A percentile compares a stretch with the other conserved stretches of the same genome.
These are phyloP conservation scores for Musa acuminata DNA, from an alignment of 176 grass and related monocot species.

Conservation along the genomic window DNA sequence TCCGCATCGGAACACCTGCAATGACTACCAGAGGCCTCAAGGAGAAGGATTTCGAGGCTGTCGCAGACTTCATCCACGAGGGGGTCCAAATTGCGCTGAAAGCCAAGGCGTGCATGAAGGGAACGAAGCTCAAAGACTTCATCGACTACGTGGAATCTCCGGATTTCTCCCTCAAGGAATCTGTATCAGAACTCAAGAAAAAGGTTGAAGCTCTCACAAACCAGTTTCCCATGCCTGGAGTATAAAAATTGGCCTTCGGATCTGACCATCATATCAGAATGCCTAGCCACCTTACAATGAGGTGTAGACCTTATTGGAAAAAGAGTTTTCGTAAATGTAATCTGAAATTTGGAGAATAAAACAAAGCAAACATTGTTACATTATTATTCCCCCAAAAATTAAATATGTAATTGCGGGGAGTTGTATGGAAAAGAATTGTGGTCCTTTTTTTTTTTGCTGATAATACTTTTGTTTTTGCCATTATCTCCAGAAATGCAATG, in stretches of 20 bases:
- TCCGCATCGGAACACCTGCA: slow-evolving; percentile 14
- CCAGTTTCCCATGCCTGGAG: slow-evolving; percentile 13
- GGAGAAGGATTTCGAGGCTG: slow-evolving; percentile 7
- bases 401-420: too few species aligned
- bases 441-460: too few species aligned
- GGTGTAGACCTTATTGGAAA: too few species aligned
- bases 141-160: background rate
- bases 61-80: slow-evolving; percentile 16
- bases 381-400: too few species aligned
- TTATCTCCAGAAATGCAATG: too few species aligned
- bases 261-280: background rate
- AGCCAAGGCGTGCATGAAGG: slow-evolving; percentile 2
- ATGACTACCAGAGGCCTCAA: slow-evolving; percentile 18
- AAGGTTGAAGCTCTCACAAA: slow-evolving; percentile 14
- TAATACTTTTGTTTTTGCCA: too few species aligned
- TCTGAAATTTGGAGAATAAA: too few species aligned
- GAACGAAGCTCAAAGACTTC: slow-evolving; percentile 16
- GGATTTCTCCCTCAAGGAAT: slow-evolving; percentile 2
- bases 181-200: slow-evolving; percentile 4
- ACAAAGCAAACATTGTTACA: too few species aligned
- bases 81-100: slow-evolving; percentile 10
- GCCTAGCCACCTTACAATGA: background rate
- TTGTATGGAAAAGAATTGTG: too few species aligned
- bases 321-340: too few species aligned
- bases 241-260: background rate